These are phyloP conservation scores for Micractinium sp. DNA, from an alignment of 139 green algal species.

Conservation along the genomic window DNA sequence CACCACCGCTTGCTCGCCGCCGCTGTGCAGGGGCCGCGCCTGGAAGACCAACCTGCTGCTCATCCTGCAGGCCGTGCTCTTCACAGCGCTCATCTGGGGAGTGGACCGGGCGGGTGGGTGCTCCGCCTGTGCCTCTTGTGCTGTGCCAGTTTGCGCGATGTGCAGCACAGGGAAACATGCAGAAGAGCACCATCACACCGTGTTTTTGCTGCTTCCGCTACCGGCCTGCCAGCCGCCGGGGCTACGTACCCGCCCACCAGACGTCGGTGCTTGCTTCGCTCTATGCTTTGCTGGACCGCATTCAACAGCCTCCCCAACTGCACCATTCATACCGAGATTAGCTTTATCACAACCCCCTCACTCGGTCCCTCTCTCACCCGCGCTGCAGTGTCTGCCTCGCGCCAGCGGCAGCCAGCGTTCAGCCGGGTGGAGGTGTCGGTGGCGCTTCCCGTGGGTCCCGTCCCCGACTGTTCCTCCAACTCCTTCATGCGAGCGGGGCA, in stretches of 20 bases:
- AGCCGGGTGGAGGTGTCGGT: background rate
- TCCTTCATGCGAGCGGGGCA: constrained; percentile 49
- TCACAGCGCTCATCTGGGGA: constrained; percentile 53
- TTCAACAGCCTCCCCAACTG: background rate
- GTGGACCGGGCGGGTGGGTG: constrained; percentile 35
- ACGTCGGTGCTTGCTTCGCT: too few relatives aligned
- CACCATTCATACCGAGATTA: background rate
- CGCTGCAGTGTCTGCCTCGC: constrained; percentile 33
- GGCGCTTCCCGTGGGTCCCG: constrained; percentile 7
- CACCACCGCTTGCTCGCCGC: background rate
- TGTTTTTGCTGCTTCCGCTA: too few relatives aligned
- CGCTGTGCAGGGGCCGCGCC: constrained; percentile 35
- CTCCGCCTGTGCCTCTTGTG: too few relatives aligned
- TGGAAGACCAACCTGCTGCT: constrained; percentile 60
- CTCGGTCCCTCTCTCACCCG: background rate
- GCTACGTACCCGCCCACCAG: too few relatives aligned
- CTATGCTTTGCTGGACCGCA: too few relatives aligned
- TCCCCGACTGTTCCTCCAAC: constrained; percentile 54
- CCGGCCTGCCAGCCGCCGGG: too few relatives aligned
- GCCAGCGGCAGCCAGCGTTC: constrained; percentile 30
- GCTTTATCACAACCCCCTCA: too few relatives aligned
- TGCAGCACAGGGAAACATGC: too few relatives aligned
- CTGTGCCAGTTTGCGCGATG: too few relatives aligned
- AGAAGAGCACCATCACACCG: too few relatives aligned
- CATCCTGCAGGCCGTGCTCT: constrained; percentile 53